Percentiles rank a stretch among this genome's conserved stretches.
phyloP scores from a whole-genome alignment of 2,329 filamentous ascomycete genomes.

The Zasmidium angulare region DNA sequence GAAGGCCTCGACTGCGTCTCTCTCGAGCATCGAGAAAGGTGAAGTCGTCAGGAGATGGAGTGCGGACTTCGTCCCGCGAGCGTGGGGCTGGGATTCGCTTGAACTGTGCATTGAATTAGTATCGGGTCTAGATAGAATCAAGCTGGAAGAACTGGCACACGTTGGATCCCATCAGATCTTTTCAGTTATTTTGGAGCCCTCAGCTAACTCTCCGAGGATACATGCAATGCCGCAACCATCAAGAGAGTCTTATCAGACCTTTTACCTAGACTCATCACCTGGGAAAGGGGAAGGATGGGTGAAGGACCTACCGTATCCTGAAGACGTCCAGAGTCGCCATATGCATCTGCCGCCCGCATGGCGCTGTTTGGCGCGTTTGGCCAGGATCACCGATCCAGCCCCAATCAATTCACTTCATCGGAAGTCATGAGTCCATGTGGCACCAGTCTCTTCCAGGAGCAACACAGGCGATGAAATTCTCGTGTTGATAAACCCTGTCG shows the following conservation, averaged over 20 bases:
- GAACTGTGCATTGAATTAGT: neutral
- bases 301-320: neutral
- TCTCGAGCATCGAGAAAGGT: neutral
- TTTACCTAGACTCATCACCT: conserved; percentile 53
- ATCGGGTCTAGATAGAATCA: neutral
- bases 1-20: neutral
- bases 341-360: neutral
- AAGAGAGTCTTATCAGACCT: conserved; percentile 55
- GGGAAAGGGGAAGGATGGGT: neutral
- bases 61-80: neutral
- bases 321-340: neutral
- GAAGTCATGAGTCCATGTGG: no score
- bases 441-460: no score
- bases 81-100: neutral
- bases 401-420: no score
- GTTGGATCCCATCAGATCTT: conserved; percentile 62
- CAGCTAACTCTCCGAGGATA: conserved; percentile 27
- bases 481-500: no score
- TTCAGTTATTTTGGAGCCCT: conserved; percentile 59
- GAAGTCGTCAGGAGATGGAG: neutral
- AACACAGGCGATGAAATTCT: no score
- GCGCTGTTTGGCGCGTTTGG: neutral
- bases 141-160: neutral
- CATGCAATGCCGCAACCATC: conserved; percentile 43
- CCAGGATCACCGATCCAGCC: no score